These are phyloP conservation scores for Syzygium grande DNA, from an alignment of 345 rosid species.

Conservation along the genomic window DNA sequence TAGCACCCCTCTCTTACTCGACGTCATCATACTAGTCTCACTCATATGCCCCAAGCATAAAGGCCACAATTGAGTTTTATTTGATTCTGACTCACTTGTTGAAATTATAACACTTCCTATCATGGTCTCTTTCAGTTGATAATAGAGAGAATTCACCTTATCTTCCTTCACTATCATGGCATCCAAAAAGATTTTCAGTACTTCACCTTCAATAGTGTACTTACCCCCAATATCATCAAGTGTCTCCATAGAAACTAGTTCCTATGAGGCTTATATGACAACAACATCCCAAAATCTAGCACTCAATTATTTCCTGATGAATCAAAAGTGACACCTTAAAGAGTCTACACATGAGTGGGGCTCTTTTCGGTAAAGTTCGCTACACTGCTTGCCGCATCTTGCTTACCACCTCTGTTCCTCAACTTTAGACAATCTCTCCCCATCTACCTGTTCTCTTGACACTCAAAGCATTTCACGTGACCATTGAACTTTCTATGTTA, in stretches of 20 bases:
- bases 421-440: not conserved
- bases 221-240: not conserved
- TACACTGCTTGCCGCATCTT: rapidly evolving
- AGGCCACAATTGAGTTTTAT: not conserved
- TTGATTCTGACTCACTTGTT: not conserved
- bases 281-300: not conserved
- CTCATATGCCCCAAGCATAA: not conserved
- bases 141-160: not conserved
- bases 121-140: not conserved
- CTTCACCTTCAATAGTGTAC: not conserved
- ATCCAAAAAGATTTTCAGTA: not conserved
- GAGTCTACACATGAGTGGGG: not conserved
- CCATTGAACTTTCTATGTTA: too few species aligned
- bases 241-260: not conserved
- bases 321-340: not conserved
- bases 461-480: not conserved
- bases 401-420: not conserved
- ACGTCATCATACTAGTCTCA: too few species aligned
- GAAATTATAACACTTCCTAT: rapidly evolving
- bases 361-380: not conserved
- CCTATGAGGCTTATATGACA: not conserved
- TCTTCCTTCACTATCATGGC: not conserved
- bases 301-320: rapidly evolving
- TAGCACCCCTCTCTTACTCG: not conserved
- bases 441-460: too few species aligned